Conservation (phyloP, 768 basidiomycete species). For the Boletales sp. region DNA sequence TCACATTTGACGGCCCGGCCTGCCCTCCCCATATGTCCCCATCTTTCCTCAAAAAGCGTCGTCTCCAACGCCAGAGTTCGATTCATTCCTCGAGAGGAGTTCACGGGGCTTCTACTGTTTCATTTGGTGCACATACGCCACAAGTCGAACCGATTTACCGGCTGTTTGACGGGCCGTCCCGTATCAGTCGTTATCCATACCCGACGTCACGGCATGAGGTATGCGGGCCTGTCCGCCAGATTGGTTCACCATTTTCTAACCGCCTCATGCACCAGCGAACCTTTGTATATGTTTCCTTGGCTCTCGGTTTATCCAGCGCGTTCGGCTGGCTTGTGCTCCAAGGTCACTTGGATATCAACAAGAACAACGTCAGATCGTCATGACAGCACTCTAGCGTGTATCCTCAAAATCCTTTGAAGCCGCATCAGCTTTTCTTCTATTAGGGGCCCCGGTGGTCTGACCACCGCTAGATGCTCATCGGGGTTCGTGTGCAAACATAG, state of each 20-base stretch:
- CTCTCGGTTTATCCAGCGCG: conserved; percentile 18
- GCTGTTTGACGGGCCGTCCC: conserved; percentile 48
- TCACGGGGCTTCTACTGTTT: conserved; percentile 2
- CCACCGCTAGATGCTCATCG: too few species aligned
- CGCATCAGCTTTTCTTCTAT: too few species aligned
- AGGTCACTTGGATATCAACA: conserved; percentile 4
- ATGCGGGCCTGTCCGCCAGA: conserved; percentile 3
- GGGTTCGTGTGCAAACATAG: too few species aligned
- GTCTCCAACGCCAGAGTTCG: conserved; percentile 8
- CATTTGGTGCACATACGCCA: conserved; percentile 12
- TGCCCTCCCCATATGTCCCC: conserved; percentile 26
- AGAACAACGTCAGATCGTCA: background rate
- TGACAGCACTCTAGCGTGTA: background rate
- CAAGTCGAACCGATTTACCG: conserved; percentile 33
- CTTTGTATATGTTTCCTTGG: conserved; percentile 7
- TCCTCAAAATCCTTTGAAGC: background rate
- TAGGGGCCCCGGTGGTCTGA: too few species aligned
- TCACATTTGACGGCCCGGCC: conserved; percentile 50
- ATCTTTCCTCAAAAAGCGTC: conserved; percentile 7
- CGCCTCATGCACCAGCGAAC: background rate
- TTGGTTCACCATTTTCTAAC: background rate
- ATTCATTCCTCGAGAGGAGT: background rate
- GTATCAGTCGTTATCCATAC: conserved; percentile 20
- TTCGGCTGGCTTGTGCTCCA: conserved; percentile 21
- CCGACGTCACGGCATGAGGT: conserved; percentile 10